Base-by-base conservation (phyloP, 1,284 basidiomycete genomes). In the Ganoderma multipileum region DNA sequence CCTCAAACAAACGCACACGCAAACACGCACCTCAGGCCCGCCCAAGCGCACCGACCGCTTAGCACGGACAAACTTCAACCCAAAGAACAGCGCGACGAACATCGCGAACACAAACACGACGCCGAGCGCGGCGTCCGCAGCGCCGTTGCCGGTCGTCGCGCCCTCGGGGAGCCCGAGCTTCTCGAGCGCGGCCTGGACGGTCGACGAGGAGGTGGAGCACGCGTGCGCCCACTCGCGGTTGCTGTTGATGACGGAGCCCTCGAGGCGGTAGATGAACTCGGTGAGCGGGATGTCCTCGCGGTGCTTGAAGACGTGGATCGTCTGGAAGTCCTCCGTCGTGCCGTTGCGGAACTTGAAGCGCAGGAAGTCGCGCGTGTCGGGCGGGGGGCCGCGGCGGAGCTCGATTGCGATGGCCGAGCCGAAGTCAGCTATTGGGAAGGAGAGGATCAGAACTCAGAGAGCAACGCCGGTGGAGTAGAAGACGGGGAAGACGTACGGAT, bases 271-370 rank as follows among this genome's bases (percentile, higher is more conserved):
- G 76, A 92, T 89, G 83, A 95, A 95, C 73, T 92, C 89, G 8
- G 89, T 89, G 72, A 95, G 84, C 50, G 92, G 87, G 73, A 94
- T 90, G 74, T 90, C 91, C 68, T 87, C 82, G 70, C 85, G 83
- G 82, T 91, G 89, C 67, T 87, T 88, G 77, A 91, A 92, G 75
- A 88, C 89, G 76, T 90, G 87, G 76, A 91, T 80, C 69, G 87
- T 86, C 75, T 86, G 77, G 82, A 88, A 90, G 74, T 82, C 79
- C 69, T 83, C 84, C 44, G 80, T 75, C 39, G 93, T 91, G 54
- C 94, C 94, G 80, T 96, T 96, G 83, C 89, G 91, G 89, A 95
- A 95, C 80, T 88, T 91, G 85, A 95, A 85, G 75, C 91, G 89
- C 77, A 96, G 81, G 82, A 92, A 92, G 81, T 92, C 90, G 72